Evolutionary conservation across 257 asterid genomes (phyloP), one percentile per base, ranked within the genome.

Genomic region (Dorcoceras hygrometricum): DNA sequence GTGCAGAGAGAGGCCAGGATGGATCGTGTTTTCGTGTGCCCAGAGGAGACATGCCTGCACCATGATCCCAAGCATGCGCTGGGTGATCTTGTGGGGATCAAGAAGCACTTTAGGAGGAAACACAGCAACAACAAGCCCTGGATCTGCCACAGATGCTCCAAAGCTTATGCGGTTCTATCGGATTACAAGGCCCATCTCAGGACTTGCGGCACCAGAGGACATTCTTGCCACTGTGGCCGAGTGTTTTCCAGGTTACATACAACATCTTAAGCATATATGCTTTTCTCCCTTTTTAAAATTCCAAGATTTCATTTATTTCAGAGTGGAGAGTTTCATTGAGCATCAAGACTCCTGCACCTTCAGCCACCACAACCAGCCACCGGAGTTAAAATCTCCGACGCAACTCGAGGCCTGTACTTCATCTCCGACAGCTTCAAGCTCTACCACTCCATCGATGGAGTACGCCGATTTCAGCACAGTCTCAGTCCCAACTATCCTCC

Each of bases 291-390:
- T n/a, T n/a, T n/a, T n/a, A n/a, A n/a, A n/a, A n/a, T n/a, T n/a
- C n/a, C n/a, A n/a, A n/a, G n/a, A n/a, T n/a, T n/a, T n/a, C n/a
- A n/a, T n/a, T n/a, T n/a, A n/a, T 65, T 2, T 54, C 16, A 88
- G 96, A 82, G 95, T 84, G 79, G 96, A 89, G 84, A 86, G 88
- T 60, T 86, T 89, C 75, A 86, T 89, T 1, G 96, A 89, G 75
- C 96, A 89, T 43, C 96, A 84, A 69, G 91, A 87, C 56, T 81
- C 78, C 4, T 90, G 95, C 68, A 75, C 69, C 24, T 39, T 84
- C 53, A 81, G 65, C 65, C 79, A 39, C 26, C 77, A 61, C 3
- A 81, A 59, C 29, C 79, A 67, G 62, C 87, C 73, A 71, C 60
- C 73, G 46, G 14, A 4, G 5, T 29, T 29, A 29, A 5, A 29